Conservation (phyloP, 2,329 filamentous ascomycete genomes). For the Neopestalotiopsis sp. region DNA sequence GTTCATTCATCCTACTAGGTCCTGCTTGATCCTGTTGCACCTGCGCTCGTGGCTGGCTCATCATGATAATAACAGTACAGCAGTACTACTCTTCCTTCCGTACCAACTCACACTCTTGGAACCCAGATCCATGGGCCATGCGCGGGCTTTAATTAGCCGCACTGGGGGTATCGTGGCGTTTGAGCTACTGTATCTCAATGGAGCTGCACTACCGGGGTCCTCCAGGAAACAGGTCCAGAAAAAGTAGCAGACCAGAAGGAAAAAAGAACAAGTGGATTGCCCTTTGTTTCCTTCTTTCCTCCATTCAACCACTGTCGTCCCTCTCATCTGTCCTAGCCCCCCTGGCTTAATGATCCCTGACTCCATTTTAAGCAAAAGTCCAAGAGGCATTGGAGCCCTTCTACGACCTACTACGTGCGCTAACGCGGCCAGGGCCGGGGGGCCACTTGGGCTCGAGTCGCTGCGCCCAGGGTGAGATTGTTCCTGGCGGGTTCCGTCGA, state of each 20-base stretch:
- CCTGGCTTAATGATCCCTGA: slow-evolving; percentile 5
- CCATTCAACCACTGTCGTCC: neutral
- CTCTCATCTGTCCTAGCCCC: neutral
- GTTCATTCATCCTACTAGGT: too few relatives aligned
- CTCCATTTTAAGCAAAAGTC: slow-evolving; percentile 5
- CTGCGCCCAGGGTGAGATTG: slow-evolving; percentile 8
- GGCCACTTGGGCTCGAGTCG: slow-evolving; percentile 1
- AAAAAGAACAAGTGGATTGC: slow-evolving; percentile 19
- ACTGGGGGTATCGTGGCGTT: slow-evolving; percentile 15
- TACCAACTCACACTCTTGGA: neutral
- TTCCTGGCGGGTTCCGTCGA: slow-evolving; percentile 15
- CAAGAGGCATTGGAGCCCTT: slow-evolving; percentile 6
- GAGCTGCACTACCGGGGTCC: neutral
- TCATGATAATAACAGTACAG: neutral
- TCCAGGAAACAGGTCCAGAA: slow-evolving; percentile 4
- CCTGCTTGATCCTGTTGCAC: too few relatives aligned
- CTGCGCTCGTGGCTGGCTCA: too few relatives aligned
- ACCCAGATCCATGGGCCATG: neutral
- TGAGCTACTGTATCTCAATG: slow-evolving; percentile 1
- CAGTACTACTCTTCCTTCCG: neutral
- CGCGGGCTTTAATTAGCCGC: slow-evolving; percentile 14
- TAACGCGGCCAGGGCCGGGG: slow-evolving; percentile 5
- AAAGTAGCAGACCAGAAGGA: slow-evolving; percentile 14
- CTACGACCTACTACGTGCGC: too few relatives aligned
- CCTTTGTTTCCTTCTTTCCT: slow-evolving; percentile 4